Evolutionary conservation across 495 filamentous ascomycete species (phyloP), one percentile per base, ranked within the genome.

Genomic region (Trichodelitschia bisporula): DNA sequence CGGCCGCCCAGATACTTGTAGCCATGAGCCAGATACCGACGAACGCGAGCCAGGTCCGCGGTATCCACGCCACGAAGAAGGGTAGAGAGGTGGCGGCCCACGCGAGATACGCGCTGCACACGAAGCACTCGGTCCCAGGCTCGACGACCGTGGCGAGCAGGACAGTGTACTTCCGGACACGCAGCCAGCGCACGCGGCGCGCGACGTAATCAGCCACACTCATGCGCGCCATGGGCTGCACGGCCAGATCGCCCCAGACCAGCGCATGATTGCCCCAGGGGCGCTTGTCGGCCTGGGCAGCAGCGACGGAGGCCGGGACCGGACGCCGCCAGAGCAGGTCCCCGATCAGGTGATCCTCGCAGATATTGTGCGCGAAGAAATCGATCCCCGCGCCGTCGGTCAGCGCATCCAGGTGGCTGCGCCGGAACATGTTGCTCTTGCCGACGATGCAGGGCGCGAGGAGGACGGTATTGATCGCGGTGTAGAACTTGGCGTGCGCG

Each of bases 361-460:
- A 99, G 50, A 99, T 93, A 42, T 93, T 86, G 23, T 76, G 63
- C 11, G 75, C 83, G 54, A 99, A 95, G 53, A 71, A 84, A 47
- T 91, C 78, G 38, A 95, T 70, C 0, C 84, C 83, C 6, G 21
- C 21, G 6, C n/a, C 6, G 6, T 4, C 13, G n/a, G 83, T 93
- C 13, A 89, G 61, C 35, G 62, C 62, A 43, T 79, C 63, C 16
- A 99, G 67, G 42, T 99, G 84, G 0, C 82, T 83, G 29, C 72
- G 74, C 17, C 86, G 76, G 57, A 95, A 95, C 76, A 99, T 90
- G 52, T 86, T 95, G 32, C 77, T 89, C 53, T 99, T 99, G 16
- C 86, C 86, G 4, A 95, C 76, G 32, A 89, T 77, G 49, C 89
- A 95, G 4, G 89, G 83, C 0, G 86, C 84, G 34, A 95, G 55